Base-by-base conservation (phyloP, 2,329 filamentous ascomycete genomes). In the Coniochaeta ligniaria region DNA sequence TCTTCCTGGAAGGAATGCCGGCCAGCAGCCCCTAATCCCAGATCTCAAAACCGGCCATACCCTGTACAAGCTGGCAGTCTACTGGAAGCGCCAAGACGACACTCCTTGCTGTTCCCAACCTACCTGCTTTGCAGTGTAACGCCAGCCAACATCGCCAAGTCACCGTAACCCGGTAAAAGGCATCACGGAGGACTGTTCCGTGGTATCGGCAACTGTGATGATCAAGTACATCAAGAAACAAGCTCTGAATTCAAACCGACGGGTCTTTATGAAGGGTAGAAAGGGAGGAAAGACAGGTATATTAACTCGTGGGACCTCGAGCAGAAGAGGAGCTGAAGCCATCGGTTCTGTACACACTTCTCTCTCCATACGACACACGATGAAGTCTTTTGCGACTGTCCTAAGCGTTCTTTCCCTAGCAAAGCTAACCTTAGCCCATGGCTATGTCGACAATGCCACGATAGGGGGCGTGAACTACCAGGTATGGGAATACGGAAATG, bases 361-460 rank as follows among this genome's bases (percentile, higher is more conserved):
- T 50, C 3, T 11, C 11, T 28, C 9, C 26, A 56, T 31, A 54
- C 9, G 12, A 20, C 20, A 31, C 61, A 62, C 35, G 24, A 72
- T 73, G 71, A 70, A 68, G 63, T 63, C 66, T 38, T n/a, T 73
- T 62, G 47, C 64, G 63, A 62, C 70, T 65, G 22, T 73, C 59
- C 59, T 72, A 61, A 65, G 69, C 58, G 61, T 68, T 20, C 75
- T 75, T 58, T 73, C 75, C 63, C 66, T 76, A 60, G 78, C 76
- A 11, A 6, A 20, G 28, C 28, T 56, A n/a, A 26, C 28, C 58
- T 74, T 77, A 31, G 79, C 74, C 55, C 81, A 83, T 63, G 81
- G 81, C 38, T 78, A 78, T 62, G 75, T 83, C 58, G 73, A 76
- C 60, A 75, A 72, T 52, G 78, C 75, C 59, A 76, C 73, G 17